Conservation (phyloP, 345 rosid genomes). For the Rhizophora mangle region DNA sequence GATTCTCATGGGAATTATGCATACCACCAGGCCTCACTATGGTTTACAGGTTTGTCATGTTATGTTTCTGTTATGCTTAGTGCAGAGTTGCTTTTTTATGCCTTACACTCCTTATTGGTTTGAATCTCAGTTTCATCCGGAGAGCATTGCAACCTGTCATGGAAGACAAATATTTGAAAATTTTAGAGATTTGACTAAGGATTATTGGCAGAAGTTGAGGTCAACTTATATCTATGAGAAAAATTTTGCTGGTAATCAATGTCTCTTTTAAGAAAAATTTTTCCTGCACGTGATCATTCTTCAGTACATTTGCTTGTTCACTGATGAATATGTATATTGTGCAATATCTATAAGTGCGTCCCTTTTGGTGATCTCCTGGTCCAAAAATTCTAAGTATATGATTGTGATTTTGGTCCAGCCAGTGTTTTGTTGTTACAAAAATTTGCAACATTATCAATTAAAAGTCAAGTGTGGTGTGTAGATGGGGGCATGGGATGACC, state of each 20-base stretch:
- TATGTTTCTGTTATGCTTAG: not conserved
- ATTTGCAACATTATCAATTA: too few species aligned
- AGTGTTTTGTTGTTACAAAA: too few species aligned
- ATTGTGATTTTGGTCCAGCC: too few species aligned
- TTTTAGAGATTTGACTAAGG: constrained; percentile 68
- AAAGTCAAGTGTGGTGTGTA: too few species aligned
- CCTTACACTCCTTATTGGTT: constrained; percentile 25
- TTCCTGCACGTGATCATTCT: not conserved
- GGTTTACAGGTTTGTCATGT: constrained; percentile 74
- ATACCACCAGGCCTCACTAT: constrained; percentile 82
- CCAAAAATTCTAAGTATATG: too few species aligned
- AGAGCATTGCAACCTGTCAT: constrained; percentile 81
- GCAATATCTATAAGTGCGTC: too few species aligned
- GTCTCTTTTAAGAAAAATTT: constrained; percentile 18
- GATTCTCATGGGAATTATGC: constrained; percentile 87
- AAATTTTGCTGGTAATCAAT: constrained; percentile 50
- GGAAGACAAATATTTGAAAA: constrained; percentile 77
- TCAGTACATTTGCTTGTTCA: not conserved
- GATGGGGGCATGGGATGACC: too few species aligned
- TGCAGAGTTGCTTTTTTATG: not conserved
- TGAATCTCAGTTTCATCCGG: constrained; percentile 81
- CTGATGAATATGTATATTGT: not conserved
- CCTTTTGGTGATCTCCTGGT: too few species aligned
- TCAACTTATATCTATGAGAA: constrained; percentile 34
- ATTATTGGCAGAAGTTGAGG: constrained; percentile 58